Base-by-base conservation (phyloP, 208 protist species). In the Crithidia thermophila region DNA sequence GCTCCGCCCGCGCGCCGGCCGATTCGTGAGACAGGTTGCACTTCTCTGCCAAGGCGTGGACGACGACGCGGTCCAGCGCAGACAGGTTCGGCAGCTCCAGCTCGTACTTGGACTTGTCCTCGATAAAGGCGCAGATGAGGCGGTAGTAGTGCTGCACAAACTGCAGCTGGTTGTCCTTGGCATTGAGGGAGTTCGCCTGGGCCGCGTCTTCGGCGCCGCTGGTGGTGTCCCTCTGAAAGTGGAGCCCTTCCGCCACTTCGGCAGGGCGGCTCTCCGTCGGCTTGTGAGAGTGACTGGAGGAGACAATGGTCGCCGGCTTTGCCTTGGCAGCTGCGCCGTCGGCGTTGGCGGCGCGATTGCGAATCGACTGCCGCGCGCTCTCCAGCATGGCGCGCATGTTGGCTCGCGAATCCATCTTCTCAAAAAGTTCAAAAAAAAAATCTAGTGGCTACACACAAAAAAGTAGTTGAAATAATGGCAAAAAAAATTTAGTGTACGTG, bases 21-120 rank as follows among this genome's bases (percentile, higher is more conserved):
- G 85, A 93, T 30, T 88, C 71, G 68, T 97, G 93, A 2, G 79
- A 82, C 13, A 97, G 72, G 49, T 95, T 95, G 80, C 90, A 96
- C 57, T 79, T 75, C 76, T 95, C 83, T 3, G 90, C 93, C 16
- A 97, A 59, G 9, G 42, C 64, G 68, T 97, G 93, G 25, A 97
- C 75, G 36, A 89, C 85, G 13, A 82, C 57, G 30, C 93, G 84
- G 65, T 95, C 91, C 55, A 90, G 87, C 13, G 74, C 73, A 42
- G 53, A 82, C 34, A 95, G 72, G 51, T 93, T 62, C 9, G 89
- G 85, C 53, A 94, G 55, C 52, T 90, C 85, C 20, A 95, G 67
- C 64, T 76, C 70, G 37, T 84, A 87, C 62, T 91, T 87, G 14
- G 82, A 84, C 27, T 84, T 79, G 67, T 97, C 87, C 11, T 82